Evolutionary conservation across 257 asterid genomes (phyloP), one percentile per base, ranked within the genome.

Genomic region (Nicotiana paniculata): DNA sequence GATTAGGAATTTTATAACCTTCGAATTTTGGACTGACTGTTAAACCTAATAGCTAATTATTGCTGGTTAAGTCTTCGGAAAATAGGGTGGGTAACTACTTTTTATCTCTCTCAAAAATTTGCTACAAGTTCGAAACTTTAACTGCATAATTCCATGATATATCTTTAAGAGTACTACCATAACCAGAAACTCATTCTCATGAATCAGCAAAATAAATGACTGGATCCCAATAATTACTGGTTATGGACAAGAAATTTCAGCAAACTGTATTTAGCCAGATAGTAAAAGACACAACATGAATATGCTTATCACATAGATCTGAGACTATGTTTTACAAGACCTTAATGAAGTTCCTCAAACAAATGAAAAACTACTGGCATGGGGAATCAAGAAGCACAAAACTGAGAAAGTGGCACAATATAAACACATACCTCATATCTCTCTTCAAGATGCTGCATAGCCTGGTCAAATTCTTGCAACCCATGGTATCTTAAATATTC

Each of bases 381-480:
- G 59, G 17, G 77, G 15, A 16, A 81, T 30, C 72, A 76, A 21
- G 16, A 75, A 30, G 75, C 75, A 65, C 72, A 64, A 82, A 80
- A 55, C 82, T 57, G 82, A 26, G 32, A 77, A 85, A 33, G 62
- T 51, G 77, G 85, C 21, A 30, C 6, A 82, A 46, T 48, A 83
- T 37, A 72, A 85, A 78, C 77, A 87, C 95, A 11, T 92, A 96
- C 99, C 69, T 95, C 88, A 82, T 96, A 92, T 82, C 81, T 86
- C 86, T 92, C 98, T 93, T 94, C 99, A 86, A 94, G 92, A 84
- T 94, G 91, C 83, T 96, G 99, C 97, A 96, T 93, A 74, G 97
- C 98, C 87, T 67, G 91, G 89, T 96, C 99, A 84, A 96, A 94
- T 87, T 96, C 97, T 91, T 96, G 98, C 95, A 96, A 9, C 15